These are phyloP conservation scores for Metschnikowia aberdeeniae DNA, from an alignment of 805 yeast genomes.

Conservation along the genomic window DNA sequence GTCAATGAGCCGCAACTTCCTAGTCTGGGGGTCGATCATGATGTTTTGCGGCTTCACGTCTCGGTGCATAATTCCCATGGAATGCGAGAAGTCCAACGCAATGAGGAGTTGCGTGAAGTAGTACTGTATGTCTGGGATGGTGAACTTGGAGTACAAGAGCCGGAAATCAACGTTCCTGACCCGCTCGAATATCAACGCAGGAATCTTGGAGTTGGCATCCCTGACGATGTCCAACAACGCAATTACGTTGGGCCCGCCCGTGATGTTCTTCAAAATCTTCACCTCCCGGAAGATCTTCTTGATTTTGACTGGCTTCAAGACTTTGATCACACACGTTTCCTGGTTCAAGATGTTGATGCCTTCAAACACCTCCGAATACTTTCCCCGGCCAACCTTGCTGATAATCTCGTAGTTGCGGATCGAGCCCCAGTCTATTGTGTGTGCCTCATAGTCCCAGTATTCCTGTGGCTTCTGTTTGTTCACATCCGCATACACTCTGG, in stretches of 20 bases:
- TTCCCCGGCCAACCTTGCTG: conserved; percentile 85
- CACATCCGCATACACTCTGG: conserved; percentile 70
- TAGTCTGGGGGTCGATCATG: conserved; percentile 82
- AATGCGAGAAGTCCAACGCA: conserved; percentile 86
- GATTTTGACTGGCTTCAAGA: conserved; percentile 86
- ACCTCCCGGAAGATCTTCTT: conserved; percentile 90
- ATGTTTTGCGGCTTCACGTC: conserved; percentile 96
- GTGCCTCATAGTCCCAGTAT: conserved; percentile 85
- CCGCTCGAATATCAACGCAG: conserved; percentile 82
- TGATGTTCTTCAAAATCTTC: conserved; percentile 76
- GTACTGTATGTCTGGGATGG: conserved; percentile 71
- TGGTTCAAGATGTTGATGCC: conserved; percentile 68
- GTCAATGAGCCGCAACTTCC: conserved; percentile 75
- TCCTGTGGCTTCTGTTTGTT: conserved; percentile 62
- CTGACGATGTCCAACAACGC: conserved; percentile 75
- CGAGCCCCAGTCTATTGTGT: conserved; percentile 39
- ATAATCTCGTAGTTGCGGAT: conserved; percentile 66
- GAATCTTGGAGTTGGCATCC: conserved; percentile 76
- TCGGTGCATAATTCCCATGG: conserved; percentile 94
- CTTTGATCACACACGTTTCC: conserved; percentile 73
- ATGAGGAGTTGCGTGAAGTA: conserved; percentile 77
- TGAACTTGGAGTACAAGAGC: conserved; percentile 71
- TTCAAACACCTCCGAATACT: conserved; percentile 91
- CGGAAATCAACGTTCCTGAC: conserved; percentile 83
- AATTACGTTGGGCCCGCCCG: conserved; percentile 81